Conservation (phyloP, 305 asterid species). For the Fraxinus sp. region DNA sequence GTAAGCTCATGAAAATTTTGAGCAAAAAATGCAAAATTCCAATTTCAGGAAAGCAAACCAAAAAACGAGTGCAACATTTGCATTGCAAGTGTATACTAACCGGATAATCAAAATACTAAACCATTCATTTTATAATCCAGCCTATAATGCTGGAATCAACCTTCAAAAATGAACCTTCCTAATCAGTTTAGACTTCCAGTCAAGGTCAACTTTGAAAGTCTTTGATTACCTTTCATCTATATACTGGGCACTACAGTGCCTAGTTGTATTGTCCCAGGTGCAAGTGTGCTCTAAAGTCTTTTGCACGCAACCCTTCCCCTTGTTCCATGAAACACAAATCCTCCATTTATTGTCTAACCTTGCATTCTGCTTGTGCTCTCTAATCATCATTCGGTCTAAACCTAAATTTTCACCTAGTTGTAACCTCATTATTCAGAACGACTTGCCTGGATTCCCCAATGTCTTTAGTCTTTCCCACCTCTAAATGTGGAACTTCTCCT, state of each 20-base stretch:
- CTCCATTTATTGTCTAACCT: background rate
- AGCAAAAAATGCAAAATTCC: background rate
- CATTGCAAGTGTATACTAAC: background rate
- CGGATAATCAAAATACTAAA: background rate
- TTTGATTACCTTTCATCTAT: background rate
- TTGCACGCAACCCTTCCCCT: background rate
- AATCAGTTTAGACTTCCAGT: background rate
- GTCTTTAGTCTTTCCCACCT: background rate
- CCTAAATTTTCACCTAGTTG: background rate
- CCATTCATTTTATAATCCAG: background rate
- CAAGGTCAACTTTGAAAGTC: background rate
- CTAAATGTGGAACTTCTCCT: background rate
- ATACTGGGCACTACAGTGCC: background rate
- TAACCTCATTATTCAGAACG: background rate
- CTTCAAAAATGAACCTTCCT: background rate
- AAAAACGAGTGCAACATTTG: background rate
- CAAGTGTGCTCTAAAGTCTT: background rate
- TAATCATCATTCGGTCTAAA: background rate
- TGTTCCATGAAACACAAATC: background rate
- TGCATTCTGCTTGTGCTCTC: background rate
- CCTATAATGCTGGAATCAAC: background rate
- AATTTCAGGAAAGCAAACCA: background rate
- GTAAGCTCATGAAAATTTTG: background rate
- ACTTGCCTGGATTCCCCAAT: background rate
- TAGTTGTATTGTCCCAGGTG: background rate